phyloP scores from a whole-genome alignment of 2,329 filamentous ascomycete genomes.

The Orbilia blumenaviensis region DNA sequence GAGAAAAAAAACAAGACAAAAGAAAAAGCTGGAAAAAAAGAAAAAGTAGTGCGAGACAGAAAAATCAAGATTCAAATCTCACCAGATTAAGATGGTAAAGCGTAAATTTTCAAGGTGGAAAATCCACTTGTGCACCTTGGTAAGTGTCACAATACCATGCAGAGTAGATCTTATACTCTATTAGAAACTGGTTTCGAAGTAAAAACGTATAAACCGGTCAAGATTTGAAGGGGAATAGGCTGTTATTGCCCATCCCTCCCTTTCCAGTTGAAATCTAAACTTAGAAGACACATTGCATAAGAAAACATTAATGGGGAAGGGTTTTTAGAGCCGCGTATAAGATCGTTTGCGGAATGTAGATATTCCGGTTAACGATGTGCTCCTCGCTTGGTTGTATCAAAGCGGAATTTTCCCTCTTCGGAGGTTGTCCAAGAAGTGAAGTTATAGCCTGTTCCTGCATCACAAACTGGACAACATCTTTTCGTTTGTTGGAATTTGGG shows the following conservation, averaged over 20 bases:
- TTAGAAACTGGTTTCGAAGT: background rate
- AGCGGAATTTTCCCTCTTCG: conserved; percentile 21
- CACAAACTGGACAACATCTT: background rate
- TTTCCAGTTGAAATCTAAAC: background rate
- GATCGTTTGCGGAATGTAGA: conserved; percentile 11
- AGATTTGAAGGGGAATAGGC: background rate
- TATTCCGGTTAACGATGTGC: conserved; percentile 3
- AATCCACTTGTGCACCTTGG: too few species aligned
- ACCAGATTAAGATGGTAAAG: background rate
- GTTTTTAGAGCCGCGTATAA: background rate
- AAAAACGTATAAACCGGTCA: background rate
- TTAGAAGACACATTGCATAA: background rate
- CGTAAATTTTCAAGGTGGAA: conserved; percentile 10
- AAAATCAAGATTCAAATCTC: conserved; percentile 9
- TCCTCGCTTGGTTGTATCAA: conserved; percentile 1
- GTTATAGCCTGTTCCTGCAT: conserved; percentile 25
- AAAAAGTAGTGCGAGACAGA: background rate
- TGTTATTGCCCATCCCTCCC: background rate
- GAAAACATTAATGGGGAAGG: background rate
- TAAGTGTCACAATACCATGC: conserved; percentile 24
- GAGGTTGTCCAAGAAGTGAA: background rate
- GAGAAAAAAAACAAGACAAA: background rate
- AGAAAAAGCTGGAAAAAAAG: background rate
- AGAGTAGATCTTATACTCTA: conserved; percentile 2
- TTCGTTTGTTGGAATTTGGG: conserved; percentile 14